Conservation (phyloP, 768 basidiomycete genomes). For the Daedaleopsis nitida region DNA sequence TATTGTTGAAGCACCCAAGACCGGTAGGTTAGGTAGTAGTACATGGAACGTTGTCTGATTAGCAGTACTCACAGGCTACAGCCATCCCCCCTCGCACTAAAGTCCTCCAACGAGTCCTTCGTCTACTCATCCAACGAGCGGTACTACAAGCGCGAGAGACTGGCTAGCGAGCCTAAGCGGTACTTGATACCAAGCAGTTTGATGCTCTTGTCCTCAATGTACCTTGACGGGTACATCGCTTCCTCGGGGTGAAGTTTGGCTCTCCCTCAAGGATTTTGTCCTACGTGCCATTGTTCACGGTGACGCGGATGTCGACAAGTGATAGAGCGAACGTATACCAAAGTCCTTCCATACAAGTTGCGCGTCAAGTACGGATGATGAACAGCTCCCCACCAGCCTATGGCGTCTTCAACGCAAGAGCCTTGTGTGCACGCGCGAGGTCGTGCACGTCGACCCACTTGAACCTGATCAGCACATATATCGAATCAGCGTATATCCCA, state of each 20-base stretch:
- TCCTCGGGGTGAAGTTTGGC: no score
- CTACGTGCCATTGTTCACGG: no score
- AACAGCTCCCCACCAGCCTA: conserved; percentile 41
- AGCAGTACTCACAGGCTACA: no score
- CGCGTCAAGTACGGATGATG: conserved; percentile 30
- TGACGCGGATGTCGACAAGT: no score
- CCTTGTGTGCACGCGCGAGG: conserved; percentile 31
- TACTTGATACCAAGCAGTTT: conserved; percentile 25
- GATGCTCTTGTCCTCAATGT: conserved; percentile 38
- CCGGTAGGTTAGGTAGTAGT: no score
- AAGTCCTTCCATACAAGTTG: conserved; percentile 16
- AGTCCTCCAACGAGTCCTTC: conserved; percentile 14
- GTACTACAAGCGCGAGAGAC: no score
- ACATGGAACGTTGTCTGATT: no score
- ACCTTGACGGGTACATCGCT: conserved; percentile 29
- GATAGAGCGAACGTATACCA: no score
- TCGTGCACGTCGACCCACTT: conserved; percentile 39
- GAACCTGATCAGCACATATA: background rate
- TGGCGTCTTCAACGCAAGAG: conserved; percentile 28
- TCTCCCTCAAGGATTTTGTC: no score
- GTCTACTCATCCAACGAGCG: conserved; percentile 21
- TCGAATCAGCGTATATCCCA: no score
- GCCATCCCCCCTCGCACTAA: background rate
- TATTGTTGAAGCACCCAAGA: no score
- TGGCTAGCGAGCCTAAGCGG: no score